A percentile compares a stretch with the other conserved stretches of the same genome.
Conservation (phyloP, 2,329 filamentous ascomycete genomes). For the Fusarium devonianum region DNA sequence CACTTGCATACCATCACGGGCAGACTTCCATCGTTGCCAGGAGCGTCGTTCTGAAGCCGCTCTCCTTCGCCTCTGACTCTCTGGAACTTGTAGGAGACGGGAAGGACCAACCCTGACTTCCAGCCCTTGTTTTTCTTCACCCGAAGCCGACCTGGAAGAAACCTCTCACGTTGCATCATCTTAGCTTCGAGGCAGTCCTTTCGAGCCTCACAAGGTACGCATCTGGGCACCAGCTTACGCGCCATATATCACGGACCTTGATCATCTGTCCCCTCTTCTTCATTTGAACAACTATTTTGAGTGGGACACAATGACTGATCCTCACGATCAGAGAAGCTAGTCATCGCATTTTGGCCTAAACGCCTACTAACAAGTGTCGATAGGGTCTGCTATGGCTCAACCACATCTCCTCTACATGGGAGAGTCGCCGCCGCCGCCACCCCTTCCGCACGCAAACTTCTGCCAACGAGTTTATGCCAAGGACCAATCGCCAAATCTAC, state of each 20-base stretch:
- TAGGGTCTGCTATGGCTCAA: slow-evolving; percentile 29
- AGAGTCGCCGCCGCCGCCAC: slow-evolving; percentile 21
- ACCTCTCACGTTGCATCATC: not conserved
- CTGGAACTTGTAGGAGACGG: slow-evolving; percentile 4
- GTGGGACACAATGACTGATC: not conserved
- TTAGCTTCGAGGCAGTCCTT: not conserved
- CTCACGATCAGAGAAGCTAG: not conserved
- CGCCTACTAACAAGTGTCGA: slow-evolving; percentile 13
- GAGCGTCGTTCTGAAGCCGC: not conserved
- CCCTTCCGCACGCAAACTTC: slow-evolving; percentile 15
- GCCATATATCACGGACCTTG: too few species aligned
- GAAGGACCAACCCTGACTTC: slow-evolving; percentile 15
- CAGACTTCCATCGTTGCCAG: too few species aligned
- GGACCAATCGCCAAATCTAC: slow-evolving; percentile 36
- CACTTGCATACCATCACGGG: not conserved
- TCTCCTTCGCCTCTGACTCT: not conserved
- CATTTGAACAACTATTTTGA: too few species aligned
- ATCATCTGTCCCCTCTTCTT: too few species aligned
- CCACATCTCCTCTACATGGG: slow-evolving; percentile 6
- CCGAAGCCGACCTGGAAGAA: not conserved
- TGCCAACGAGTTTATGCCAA: slow-evolving; percentile 36
- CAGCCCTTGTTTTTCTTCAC: not conserved
- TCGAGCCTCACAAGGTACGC: slow-evolving; percentile 20
- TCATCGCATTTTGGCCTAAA: not conserved
- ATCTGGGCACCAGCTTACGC: too few species aligned